phyloP scores from a whole-genome alignment of 352 stramenopile species.

The Phytophthora litchii region DNA sequence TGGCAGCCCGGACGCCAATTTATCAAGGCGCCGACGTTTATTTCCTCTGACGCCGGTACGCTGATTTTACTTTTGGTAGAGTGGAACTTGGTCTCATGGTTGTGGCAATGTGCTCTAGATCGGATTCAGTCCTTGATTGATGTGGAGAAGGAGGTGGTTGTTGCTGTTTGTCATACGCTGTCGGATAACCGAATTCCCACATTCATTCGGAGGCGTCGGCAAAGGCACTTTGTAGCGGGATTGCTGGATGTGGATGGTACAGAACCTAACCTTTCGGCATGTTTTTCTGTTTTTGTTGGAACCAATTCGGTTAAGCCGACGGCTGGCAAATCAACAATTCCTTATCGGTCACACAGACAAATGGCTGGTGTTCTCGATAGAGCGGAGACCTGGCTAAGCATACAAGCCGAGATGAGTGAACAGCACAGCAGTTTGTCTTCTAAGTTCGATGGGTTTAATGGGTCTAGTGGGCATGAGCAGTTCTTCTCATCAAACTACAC shows the following conservation, averaged over 20 bases:
- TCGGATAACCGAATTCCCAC: neutral
- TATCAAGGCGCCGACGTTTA: slow-evolving; percentile 32
- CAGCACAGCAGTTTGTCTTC: slow-evolving; percentile 2
- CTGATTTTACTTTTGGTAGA: neutral
- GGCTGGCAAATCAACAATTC: slow-evolving; percentile 3
- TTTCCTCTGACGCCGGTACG: slow-evolving; percentile 28
- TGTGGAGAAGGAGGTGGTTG: slow-evolving; percentile 47
- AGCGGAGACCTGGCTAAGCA: slow-evolving; percentile 39
- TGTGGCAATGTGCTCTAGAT: slow-evolving; percentile 21
- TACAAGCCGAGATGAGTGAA: slow-evolving; percentile 26
- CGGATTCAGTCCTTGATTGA: slow-evolving; percentile 39
- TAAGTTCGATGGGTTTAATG: slow-evolving; percentile 2
- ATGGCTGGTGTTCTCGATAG: slow-evolving; percentile 35
- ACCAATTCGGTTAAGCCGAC: slow-evolving; percentile 3
- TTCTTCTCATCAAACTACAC: slow-evolving; percentile 18
- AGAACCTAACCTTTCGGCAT: slow-evolving; percentile 23
- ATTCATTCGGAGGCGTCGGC: slow-evolving; percentile 13
- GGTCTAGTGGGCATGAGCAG: neutral
- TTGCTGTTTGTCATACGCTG: slow-evolving; percentile 28
- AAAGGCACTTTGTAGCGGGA: slow-evolving; percentile 27
- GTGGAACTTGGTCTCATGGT: neutral
- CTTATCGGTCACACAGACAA: slow-evolving; percentile 35
- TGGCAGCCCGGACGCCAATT: slow-evolving; percentile 44
- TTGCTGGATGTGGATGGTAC: slow-evolving; percentile 12
- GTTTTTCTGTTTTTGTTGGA: slow-evolving; percentile 32